Evolutionary conservation across 148 eudicot genomes (phyloP), one percentile per base, ranked within the genome.

Genomic region (Cornus kousa): DNA sequence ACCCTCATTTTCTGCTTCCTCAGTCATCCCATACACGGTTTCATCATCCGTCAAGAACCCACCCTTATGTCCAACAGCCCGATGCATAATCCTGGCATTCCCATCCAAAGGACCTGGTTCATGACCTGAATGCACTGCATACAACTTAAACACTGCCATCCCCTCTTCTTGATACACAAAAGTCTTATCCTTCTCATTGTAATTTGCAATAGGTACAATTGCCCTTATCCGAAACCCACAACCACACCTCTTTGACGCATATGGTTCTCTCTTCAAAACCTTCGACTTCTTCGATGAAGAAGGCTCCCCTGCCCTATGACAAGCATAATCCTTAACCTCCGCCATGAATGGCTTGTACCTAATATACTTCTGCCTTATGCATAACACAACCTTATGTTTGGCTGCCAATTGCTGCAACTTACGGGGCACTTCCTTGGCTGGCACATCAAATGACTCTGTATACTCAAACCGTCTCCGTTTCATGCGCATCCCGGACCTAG

Each of bases 321-420:
- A 93, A 2, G 99, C 98, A 70, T 93, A 95, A 81, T 95, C 99
- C 78, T 95, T 95, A 31, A 95, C 99, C 89, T 95, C 99, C 0
- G 99, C 99, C 94, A 95, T 91, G 81, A 95, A 93, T 33, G 99
- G 99, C 87, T 95, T 95, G 79, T 92, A 90, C 90, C 97, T 87
- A 88, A 95, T 92, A 83, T 95, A 95, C 83, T 95, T 95, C 87
- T 95, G 97, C 75, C 99, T 84, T 71, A 95, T 95, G 70, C 99
- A 95, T 35, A 95, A 82, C 59, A 93, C 99, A 23, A 95, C 99
- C 82, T 93, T 95, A 76, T 93, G 93, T 76, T 90, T 93, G 37
- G 89, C 91, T 0, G 98, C 99, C 80, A 95, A 70, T 80, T 89
- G 91, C 22, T 85, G 97, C 40, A 95, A 77, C 83, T 78, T 88